Percentiles rank a stretch among this genome's conserved stretches.
Evolutionary conservation across 352 stramenopile genomes (phyloP).

Genomic region (Phytophthora megakarya): DNA sequence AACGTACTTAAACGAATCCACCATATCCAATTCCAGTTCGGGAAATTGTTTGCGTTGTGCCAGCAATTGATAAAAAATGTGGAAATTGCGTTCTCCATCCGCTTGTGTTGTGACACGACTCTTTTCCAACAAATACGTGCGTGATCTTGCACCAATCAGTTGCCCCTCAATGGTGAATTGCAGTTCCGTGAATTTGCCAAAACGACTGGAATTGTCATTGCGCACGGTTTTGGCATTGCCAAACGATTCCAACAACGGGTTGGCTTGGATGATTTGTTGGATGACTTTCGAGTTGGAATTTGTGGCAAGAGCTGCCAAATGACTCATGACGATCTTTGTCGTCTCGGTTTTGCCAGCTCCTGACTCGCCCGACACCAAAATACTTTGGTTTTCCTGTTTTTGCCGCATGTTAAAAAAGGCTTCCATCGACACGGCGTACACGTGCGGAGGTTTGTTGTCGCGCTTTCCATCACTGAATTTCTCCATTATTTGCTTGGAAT

Average conservation of each 20-base stretch:
- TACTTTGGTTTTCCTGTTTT: constrained; percentile 91
- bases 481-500: constrained; percentile 73
- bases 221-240: constrained; percentile 87
- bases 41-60: constrained; percentile 60
- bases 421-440: constrained; percentile 89
- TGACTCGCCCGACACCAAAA: constrained; percentile 95
- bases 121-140: constrained; percentile 94
- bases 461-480: constrained; percentile 75
- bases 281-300: constrained; percentile 91
- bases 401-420: constrained; percentile 83
- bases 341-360: constrained; percentile 97
- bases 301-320: constrained; percentile 87
- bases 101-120: constrained; percentile 89
- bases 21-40: constrained; percentile 54
- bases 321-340: constrained; percentile 96
- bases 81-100: constrained; percentile 91
- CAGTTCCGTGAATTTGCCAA: constrained; percentile 89
- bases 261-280: constrained; percentile 95
- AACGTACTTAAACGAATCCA: constrained; percentile 75
- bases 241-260: constrained; percentile 87
- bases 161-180: constrained; percentile 77
- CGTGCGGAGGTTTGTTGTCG: constrained; percentile 78
- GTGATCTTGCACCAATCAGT: constrained; percentile 79
- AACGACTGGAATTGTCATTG: constrained; percentile 88
- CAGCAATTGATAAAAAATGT: constrained; percentile 95